A percentile compares a stretch with the other conserved stretches of the same genome.
phyloP scores from a whole-genome alignment of 192 early-diverging fungal genomes.

The Lunasporangiospora selenospora region DNA sequence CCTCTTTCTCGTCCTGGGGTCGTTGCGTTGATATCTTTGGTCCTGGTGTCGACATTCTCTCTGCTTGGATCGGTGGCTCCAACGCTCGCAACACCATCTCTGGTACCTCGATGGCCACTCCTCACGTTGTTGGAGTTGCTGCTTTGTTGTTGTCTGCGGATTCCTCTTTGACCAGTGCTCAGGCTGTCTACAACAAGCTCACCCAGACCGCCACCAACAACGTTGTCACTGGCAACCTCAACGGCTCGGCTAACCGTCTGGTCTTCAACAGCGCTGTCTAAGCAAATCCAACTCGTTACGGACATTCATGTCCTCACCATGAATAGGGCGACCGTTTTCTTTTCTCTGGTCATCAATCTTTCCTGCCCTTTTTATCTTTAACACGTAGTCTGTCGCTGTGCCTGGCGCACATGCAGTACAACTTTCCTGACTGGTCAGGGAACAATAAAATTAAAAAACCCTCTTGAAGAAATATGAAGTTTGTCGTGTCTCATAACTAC shows the following conservation, averaged over 20 bases:
- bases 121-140: conserved; percentile 83
- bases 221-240: conserved; percentile 35
- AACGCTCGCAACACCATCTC: conserved; percentile 87
- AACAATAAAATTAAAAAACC: too few species aligned
- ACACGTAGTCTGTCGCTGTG: too few species aligned
- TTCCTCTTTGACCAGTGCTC: conserved; percentile 23
- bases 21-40: conserved; percentile 62
- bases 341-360: too few species aligned
- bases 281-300: too few species aligned
- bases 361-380: too few species aligned
- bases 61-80: conserved; percentile 62
- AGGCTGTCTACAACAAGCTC: conserved; percentile 57
- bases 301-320: too few species aligned
- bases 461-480: too few species aligned
- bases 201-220: conserved; percentile 54
- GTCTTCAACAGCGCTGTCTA: conserved; percentile 28
- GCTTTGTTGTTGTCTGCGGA: conserved; percentile 59
- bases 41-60: conserved; percentile 63
- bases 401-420: too few species aligned
- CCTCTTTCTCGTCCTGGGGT: conserved; percentile 75
- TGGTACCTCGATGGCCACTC: conserved; percentile 92
- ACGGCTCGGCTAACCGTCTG: conserved; percentile 20
- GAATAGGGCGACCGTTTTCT: too few species aligned
- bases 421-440: too few species aligned
- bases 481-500: too few species aligned